These are phyloP conservation scores for Botrytis pseudocinerea DNA, from an alignment of 2,329 filamentous ascomycete genomes.

Conservation along the genomic window DNA sequence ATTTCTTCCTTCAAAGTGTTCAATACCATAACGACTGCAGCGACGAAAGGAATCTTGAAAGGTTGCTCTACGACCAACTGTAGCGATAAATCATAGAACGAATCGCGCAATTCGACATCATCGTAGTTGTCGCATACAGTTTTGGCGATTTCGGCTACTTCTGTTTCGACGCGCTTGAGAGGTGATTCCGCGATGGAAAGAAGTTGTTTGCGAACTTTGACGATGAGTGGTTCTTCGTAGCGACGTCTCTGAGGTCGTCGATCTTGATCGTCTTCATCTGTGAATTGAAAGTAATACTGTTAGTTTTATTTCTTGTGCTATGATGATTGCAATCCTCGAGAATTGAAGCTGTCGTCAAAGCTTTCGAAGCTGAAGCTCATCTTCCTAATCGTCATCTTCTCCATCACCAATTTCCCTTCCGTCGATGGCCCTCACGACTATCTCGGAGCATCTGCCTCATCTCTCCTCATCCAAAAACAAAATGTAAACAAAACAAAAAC, in stretches of 20 bases:
- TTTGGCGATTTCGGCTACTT: conserved; percentile 72
- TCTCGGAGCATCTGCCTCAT: background rate
- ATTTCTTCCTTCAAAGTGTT: conserved; percentile 79
- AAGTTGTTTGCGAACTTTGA: conserved; percentile 75
- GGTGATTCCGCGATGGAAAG: conserved; percentile 80
- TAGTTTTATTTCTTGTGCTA: conserved; percentile 32
- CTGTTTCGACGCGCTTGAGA: conserved; percentile 74
- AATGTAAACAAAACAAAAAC: background rate
- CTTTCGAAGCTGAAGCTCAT: background rate
- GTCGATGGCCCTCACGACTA: background rate
- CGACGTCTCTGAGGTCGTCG: conserved; percentile 71
- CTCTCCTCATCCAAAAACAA: background rate
- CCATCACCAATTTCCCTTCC: background rate
- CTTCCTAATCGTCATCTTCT: background rate
- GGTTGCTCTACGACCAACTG: conserved; percentile 88
- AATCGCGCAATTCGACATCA: conserved; percentile 73
- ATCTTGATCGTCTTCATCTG: conserved; percentile 78
- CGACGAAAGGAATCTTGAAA: conserved; percentile 94
- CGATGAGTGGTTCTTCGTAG: conserved; percentile 69
- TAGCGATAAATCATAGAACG: conserved; percentile 71
- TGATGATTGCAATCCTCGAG: background rate
- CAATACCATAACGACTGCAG: conserved; percentile 75
- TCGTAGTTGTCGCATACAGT: conserved; percentile 81
- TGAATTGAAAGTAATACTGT: conserved; percentile 19
- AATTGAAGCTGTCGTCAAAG: background rate